Evolutionary conservation across 208 protist genomes (phyloP).

Genomic region (Hexamita inflata): DNA sequence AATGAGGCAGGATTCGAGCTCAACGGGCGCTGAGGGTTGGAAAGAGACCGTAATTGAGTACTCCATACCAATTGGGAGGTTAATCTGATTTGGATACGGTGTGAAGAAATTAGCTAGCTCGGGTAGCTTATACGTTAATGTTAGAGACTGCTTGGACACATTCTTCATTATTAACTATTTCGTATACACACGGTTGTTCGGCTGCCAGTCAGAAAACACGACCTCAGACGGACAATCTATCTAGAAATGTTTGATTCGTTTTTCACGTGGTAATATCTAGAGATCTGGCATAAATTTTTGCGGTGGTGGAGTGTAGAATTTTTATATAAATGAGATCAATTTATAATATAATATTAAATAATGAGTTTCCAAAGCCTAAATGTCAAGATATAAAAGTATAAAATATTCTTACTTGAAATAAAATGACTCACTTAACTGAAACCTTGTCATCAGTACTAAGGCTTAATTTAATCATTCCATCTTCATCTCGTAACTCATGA

Average conservation of each 20-base stretch:
- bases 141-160: neutral
- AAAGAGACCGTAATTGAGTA: conserved; percentile 11
- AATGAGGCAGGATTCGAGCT: neutral
- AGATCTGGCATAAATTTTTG: too few species aligned
- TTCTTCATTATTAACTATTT: conserved; percentile 20
- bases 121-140: conserved; percentile 21
- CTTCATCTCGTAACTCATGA: too few species aligned
- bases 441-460: too few species aligned
- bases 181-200: conserved; percentile 7
- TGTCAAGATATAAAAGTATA: too few species aligned
- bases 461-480: too few species aligned
- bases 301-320: too few species aligned
- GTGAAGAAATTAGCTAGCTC: conserved; percentile 11
- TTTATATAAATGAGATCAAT: too few species aligned
- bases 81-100: conserved; percentile 5
- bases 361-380: too few species aligned
- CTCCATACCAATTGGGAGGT: conserved; percentile 20
- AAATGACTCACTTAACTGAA: too few species aligned
- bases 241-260: neutral
- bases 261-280: too few species aligned
- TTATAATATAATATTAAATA: too few species aligned
- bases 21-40: neutral
- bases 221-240: conserved; percentile 7
- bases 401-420: too few species aligned
- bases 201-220: neutral